phyloP scores from a whole-genome alignment of 2,329 filamentous ascomycete species.

The Microdochium trichocladiopsis region DNA sequence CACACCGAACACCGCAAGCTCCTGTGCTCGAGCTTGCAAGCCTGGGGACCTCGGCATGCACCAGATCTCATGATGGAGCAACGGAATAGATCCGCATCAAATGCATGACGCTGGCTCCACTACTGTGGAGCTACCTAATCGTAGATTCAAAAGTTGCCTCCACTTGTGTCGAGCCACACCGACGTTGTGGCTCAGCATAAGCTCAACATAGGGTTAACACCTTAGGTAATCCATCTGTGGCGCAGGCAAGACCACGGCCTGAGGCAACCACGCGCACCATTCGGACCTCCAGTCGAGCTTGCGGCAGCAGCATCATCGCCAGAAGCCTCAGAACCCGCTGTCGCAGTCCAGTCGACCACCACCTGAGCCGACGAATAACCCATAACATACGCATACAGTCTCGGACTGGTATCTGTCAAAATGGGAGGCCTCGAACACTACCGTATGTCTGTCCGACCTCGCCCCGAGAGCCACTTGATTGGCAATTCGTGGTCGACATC shows the following conservation, averaged over 20 bases:
- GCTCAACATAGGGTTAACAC: too few species aligned
- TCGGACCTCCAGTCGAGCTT: not conserved
- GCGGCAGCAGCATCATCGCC: not conserved
- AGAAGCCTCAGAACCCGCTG: not conserved
- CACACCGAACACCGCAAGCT: too few species aligned
- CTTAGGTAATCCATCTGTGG: too few species aligned
- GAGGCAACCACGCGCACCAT: not conserved
- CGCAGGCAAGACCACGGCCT: not conserved
- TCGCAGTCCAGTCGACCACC: not conserved
- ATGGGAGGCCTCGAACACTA: slow-evolving; percentile 36
- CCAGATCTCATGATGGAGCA: not conserved
- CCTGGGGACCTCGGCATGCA: not conserved
- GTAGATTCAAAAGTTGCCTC: too few species aligned
- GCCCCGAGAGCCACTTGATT: not conserved
- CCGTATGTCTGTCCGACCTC: slow-evolving; percentile 21
- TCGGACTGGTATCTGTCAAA: slow-evolving; percentile 17
- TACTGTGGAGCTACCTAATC: too few species aligned
- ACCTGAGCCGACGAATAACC: not conserved
- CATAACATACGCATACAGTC: slow-evolving; percentile 7
- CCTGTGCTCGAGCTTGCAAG: not conserved
- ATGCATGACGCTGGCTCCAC: too few species aligned
- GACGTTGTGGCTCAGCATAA: too few species aligned
- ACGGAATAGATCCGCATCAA: not conserved
- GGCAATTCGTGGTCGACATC: not conserved
- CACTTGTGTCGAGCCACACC: too few species aligned